phyloP scores from a whole-genome alignment of 108 stramenopile species.

The Fistulifera pelliculosa region DNA sequence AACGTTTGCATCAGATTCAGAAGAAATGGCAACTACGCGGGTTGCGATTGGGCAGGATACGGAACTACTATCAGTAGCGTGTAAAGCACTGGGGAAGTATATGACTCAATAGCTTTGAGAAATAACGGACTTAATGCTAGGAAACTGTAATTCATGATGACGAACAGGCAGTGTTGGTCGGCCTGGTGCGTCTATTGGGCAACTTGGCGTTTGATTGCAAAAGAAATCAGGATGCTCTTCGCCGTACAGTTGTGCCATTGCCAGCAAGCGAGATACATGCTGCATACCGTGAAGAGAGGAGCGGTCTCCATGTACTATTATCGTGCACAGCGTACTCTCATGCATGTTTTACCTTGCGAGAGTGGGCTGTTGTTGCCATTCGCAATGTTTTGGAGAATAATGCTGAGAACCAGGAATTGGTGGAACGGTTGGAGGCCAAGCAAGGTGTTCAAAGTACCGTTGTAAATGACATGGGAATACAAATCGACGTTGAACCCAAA shows the following conservation, averaged over 20 bases:
- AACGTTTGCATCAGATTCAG: conserved; percentile 30
- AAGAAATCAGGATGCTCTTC: conserved; percentile 59
- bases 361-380: conserved; percentile 82
- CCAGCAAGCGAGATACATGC: not conserved
- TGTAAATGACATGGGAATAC: conserved; percentile 51
- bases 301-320: conserved; percentile 65
- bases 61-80: conserved; percentile 23
- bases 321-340: conserved; percentile 64
- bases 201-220: conserved; percentile 63
- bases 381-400: conserved; percentile 68
- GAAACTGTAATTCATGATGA: conserved; percentile 32
- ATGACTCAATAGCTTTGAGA: conserved; percentile 36
- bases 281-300: conserved; percentile 10
- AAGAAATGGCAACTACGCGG: not conserved
- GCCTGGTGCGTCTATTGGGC: conserved; percentile 56
- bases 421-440: conserved; percentile 61
- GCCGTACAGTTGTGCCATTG: conserved; percentile 37
- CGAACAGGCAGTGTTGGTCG: conserved; percentile 45
- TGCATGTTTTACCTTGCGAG: conserved; percentile 74
- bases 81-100: conserved; percentile 39
- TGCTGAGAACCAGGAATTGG: conserved; percentile 45
- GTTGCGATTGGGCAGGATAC: conserved; percentile 38
- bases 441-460: conserved; percentile 53
- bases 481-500: conserved; percentile 40
- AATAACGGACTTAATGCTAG: conserved; percentile 20